A percentile compares a stretch with the other conserved stretches of the same genome.
Conservation (phyloP, 495 filamentous ascomycete genomes). For the Eremomyces bilateralis region DNA sequence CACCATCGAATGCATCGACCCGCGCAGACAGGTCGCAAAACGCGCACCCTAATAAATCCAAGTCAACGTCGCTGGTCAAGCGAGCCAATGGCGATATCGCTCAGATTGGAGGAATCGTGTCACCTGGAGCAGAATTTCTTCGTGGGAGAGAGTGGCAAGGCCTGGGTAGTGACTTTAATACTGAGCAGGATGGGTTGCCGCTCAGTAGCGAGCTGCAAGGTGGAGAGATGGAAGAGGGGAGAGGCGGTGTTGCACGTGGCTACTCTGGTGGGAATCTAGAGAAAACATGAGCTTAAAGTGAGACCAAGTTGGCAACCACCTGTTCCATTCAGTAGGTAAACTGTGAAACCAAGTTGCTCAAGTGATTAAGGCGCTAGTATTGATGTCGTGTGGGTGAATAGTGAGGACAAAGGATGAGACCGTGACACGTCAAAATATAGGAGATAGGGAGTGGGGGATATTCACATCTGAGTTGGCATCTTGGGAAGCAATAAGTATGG, state of each 20-base stretch:
- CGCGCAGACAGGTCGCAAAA: no score
- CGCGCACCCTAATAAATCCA: slow-evolving; percentile 5
- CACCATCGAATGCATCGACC: slow-evolving; percentile 9
- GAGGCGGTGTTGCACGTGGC: slow-evolving; percentile 73
- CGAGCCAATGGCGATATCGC: slow-evolving; percentile 50
- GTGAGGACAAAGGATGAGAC: no score
- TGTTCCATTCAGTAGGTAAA: no score
- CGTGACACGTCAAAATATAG: no score
- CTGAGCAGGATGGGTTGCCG: slow-evolving; percentile 43
- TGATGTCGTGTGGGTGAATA: no score
- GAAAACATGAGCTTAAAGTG: neutral
- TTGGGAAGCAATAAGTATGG: no score
- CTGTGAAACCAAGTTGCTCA: no score
- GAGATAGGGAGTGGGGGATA: no score
- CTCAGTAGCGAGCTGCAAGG: no score
- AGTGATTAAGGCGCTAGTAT: no score
- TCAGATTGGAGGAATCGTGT: slow-evolving; percentile 55
- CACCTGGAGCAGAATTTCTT: slow-evolving; percentile 76
- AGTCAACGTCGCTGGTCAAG: slow-evolving; percentile 24
- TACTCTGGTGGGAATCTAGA: slow-evolving; percentile 47
- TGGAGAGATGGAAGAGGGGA: slow-evolving; percentile 60
- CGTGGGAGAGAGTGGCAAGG: slow-evolving; percentile 75
- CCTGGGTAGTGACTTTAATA: slow-evolving; percentile 66
- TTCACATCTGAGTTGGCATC: no score
- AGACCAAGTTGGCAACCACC: no score